A percentile compares a stretch with the other conserved stretches of the same genome.
Conservation (phyloP, 768 basidiomycete genomes). For the Cystobasidiopsis lactophilus region DNA sequence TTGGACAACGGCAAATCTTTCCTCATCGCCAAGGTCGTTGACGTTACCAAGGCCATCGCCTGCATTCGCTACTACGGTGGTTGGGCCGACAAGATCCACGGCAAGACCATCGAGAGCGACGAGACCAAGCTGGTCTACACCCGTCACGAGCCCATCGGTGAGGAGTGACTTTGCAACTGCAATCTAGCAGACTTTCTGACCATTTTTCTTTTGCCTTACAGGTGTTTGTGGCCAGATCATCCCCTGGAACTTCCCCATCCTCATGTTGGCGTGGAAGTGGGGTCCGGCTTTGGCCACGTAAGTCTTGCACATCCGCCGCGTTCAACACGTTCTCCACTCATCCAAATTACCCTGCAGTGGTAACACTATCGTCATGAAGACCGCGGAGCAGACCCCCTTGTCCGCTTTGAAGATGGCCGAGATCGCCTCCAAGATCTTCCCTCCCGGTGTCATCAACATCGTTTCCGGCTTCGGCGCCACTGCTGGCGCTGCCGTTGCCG, state of each 20-base stretch:
- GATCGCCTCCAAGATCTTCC: constrained; percentile 38
- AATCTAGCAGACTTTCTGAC: no score
- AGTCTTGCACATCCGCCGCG: no score
- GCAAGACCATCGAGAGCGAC: constrained; percentile 47
- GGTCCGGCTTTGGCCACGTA: no score
- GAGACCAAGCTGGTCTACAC: constrained; percentile 41
- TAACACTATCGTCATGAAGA: constrained; percentile 56
- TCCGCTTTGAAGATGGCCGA: constrained; percentile 21
- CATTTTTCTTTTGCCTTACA: no score
- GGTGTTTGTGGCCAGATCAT: constrained; percentile 13
- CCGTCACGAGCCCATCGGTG: constrained; percentile 41
- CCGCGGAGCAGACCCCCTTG: constrained; percentile 30
- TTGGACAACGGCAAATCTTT: constrained; percentile 42
- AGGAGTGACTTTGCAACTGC: no score
- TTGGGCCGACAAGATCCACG: constrained; percentile 57
- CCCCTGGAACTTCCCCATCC: constrained; percentile 22
- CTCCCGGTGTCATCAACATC: constrained; percentile 44
- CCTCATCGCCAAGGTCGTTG: constrained; percentile 22
- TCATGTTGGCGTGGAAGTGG: constrained; percentile 35
- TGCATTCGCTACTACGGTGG: constrained; percentile 51
- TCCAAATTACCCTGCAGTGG: constrained; percentile 61
- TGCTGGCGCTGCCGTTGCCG: constrained; percentile 20
- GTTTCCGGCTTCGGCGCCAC: constrained; percentile 49
- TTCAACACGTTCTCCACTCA: no score
- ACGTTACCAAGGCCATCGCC: constrained; percentile 22